phyloP scores from a whole-genome alignment of 1,284 basidiomycete genomes.

The Dichomitus squalens region DNA sequence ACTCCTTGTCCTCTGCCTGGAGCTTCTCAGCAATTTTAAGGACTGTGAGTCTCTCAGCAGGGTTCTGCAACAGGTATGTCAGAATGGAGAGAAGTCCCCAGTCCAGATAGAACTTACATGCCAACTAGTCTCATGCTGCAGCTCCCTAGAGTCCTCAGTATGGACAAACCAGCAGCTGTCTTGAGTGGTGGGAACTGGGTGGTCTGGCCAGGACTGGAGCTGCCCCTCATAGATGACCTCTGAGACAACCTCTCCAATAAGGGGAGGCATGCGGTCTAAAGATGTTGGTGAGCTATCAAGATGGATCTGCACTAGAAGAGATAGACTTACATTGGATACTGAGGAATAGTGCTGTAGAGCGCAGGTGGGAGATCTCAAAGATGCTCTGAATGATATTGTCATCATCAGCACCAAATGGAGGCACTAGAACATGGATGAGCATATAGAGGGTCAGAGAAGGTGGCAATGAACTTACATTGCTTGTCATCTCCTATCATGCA shows the following conservation, averaged over 20 bases:
- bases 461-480: constrained; percentile 52
- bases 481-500: constrained; percentile 78
- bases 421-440: constrained; percentile 37
- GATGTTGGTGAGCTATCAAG: neutral
- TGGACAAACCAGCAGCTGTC: constrained; percentile 49
- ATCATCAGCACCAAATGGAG: constrained; percentile 50
- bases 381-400: constrained; percentile 42
- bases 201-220: constrained; percentile 40
- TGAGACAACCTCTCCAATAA: constrained; percentile 76
- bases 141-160: constrained; percentile 44
- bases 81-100: neutral
- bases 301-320: constrained; percentile 1
- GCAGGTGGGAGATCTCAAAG: constrained; percentile 48
- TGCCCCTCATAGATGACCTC: constrained; percentile 56
- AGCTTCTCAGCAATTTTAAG: constrained; percentile 45
- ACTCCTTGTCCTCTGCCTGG: constrained; percentile 40
- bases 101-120: constrained; percentile 36
- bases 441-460: neutral
- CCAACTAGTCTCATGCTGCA: constrained; percentile 42
- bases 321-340: constrained; percentile 45
- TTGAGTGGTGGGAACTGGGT: constrained; percentile 30
- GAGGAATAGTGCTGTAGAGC: constrained; percentile 35
- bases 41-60: constrained; percentile 40
- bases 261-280: constrained; percentile 75
- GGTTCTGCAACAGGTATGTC: constrained; percentile 41